These are phyloP conservation scores for Rhizopus arrhizus DNA, from an alignment of 371 early-diverging fungal genomes.

Conservation along the genomic window DNA sequence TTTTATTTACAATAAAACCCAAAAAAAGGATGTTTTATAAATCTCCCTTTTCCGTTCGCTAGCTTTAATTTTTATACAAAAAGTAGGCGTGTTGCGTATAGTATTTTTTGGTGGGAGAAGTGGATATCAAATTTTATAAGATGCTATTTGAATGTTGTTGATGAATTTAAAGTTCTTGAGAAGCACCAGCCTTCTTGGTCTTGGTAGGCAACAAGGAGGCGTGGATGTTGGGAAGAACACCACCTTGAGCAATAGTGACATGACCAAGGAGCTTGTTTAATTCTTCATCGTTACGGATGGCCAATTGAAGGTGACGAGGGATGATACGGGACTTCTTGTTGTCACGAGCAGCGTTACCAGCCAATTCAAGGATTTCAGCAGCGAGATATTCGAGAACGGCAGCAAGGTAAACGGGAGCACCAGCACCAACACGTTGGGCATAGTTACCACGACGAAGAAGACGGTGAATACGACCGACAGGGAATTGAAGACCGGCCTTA, in stretches of 20 bases:
- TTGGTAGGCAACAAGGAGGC: conserved; percentile 67
- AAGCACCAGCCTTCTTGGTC: conserved; percentile 63
- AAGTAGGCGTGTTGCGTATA: too few species aligned
- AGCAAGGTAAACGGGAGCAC: conserved; percentile 92
- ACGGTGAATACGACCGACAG: conserved; percentile 97
- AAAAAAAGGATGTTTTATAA: too few species aligned
- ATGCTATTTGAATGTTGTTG: too few species aligned
- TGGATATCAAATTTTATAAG: conserved; percentile 14
- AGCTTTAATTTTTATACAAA: too few species aligned
- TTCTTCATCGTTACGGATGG: conserved; percentile 94
- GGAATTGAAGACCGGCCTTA: conserved; percentile 93
- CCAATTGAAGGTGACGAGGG: conserved; percentile 84
- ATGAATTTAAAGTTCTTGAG: conserved; percentile 37
- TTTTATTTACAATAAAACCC: too few species aligned
- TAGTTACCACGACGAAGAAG: conserved; percentile 92
- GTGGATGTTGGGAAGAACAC: conserved; percentile 85
- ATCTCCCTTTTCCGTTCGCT: too few species aligned
- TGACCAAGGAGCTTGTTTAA: conserved; percentile 89
- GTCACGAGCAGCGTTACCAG: conserved; percentile 93
- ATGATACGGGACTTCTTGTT: conserved; percentile 94
- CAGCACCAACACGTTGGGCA: conserved; percentile 89
- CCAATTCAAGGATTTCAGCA: conserved; percentile 94
- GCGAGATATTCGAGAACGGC: conserved; percentile 93
- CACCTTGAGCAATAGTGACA: conserved; percentile 84
- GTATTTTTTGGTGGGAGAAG: conserved; percentile 4